Evolutionary conservation across 345 rosid genomes (phyloP).

Genomic region (Crucihimalaya himalaica): DNA sequence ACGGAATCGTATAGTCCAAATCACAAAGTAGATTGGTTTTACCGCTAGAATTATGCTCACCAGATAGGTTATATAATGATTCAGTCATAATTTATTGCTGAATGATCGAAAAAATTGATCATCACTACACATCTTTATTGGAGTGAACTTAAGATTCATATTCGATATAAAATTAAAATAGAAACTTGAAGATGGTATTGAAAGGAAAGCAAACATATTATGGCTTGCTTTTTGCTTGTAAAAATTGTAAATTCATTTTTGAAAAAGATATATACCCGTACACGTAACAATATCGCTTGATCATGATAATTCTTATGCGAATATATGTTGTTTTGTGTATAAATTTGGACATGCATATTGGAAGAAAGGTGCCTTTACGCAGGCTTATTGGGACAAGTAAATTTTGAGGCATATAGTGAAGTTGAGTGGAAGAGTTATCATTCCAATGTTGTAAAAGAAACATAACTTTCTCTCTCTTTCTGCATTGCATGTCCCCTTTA

Average conservation of each 20-base stretch:
- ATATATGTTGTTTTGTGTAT: conserved; percentile 23
- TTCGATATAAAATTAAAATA: too few relatives aligned
- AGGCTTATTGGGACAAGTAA: conserved; percentile 47
- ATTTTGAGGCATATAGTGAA: conserved; percentile 32
- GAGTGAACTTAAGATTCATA: too few relatives aligned
- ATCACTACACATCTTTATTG: too few relatives aligned
- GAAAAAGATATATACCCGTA: not conserved
- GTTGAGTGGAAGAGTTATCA: conserved; percentile 42
- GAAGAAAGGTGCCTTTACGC: conserved; percentile 40
- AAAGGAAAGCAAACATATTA: not conserved
- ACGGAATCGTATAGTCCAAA: too few relatives aligned
- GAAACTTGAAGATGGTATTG: not conserved
- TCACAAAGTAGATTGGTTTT: too few relatives aligned
- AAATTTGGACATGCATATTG: conserved; percentile 35
- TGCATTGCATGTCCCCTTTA: conserved; percentile 46
- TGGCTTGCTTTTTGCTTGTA: not conserved
- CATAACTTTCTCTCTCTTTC: conserved; percentile 42
- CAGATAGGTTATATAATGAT: too few relatives aligned
- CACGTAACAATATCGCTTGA: not conserved
- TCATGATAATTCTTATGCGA: not conserved
- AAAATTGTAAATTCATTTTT: not conserved
- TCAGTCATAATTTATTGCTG: too few relatives aligned
- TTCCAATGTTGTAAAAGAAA: conserved; percentile 38
- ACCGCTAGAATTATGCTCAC: too few relatives aligned
- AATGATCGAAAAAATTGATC: too few relatives aligned